Evolutionary conservation across 495 filamentous ascomycete species (phyloP).

Genomic region (Aspergillus indologenus): DNA sequence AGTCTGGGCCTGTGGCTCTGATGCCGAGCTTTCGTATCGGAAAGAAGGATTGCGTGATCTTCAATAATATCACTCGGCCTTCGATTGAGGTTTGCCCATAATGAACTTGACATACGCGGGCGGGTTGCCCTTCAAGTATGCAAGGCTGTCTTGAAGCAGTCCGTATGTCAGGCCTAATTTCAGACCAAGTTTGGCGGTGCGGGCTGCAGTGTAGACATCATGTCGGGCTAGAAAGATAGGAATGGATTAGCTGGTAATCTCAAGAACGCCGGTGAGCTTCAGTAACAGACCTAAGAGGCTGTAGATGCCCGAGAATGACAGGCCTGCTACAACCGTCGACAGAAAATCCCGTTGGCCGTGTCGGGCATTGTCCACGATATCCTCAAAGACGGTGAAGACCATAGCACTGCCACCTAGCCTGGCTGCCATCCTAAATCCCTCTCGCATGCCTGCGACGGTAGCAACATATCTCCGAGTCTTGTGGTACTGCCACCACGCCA

Average conservation of each 20-base stretch:
- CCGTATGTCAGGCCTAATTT: slow-evolving; percentile 77
- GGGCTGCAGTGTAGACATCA: slow-evolving; percentile 74
- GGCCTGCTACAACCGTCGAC: slow-evolving; percentile 73
- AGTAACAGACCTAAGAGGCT: slow-evolving; percentile 73
- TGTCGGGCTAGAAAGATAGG: slow-evolving; percentile 61
- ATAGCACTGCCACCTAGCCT: slow-evolving; percentile 62
- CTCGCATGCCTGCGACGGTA: slow-evolving; percentile 67
- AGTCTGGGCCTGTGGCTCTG: neutral
- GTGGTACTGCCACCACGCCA: slow-evolving; percentile 96
- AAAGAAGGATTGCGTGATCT: neutral
- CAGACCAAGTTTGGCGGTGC: slow-evolving; percentile 77
- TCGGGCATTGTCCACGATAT: slow-evolving; percentile 75
- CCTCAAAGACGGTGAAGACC: slow-evolving; percentile 73
- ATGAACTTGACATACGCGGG: slow-evolving; percentile 71
- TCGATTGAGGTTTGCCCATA: slow-evolving; percentile 36
- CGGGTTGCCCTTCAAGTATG: slow-evolving; percentile 60
- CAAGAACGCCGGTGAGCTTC: neutral
- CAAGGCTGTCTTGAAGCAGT: slow-evolving; percentile 70
- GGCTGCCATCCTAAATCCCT: slow-evolving; percentile 73
- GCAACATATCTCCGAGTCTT: slow-evolving; percentile 93
- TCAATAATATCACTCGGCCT: slow-evolving; percentile 12
- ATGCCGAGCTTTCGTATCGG: neutral
- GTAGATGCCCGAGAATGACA: slow-evolving; percentile 80
- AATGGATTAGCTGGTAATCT: slow-evolving; percentile 18
- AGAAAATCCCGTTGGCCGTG: slow-evolving; percentile 64